Evolutionary conservation across 257 asterid genomes (phyloP), one percentile per base, ranked within the genome.

Genomic region (Ophiorrhiza pumila): DNA sequence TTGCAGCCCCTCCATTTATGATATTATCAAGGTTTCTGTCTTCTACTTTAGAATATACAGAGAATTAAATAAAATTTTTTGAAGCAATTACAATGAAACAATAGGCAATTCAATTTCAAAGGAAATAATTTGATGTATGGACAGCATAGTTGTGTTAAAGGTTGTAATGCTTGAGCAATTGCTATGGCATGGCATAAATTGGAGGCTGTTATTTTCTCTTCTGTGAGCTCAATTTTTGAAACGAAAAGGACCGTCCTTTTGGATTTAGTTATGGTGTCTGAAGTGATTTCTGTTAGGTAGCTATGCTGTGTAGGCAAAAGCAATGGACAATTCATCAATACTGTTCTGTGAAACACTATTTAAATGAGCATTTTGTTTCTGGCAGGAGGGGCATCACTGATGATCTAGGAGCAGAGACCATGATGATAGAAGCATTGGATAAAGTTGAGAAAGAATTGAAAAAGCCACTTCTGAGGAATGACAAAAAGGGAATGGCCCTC

Each of bases 381-480:
- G 46, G 61, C 62, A 68, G 72, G 97, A 86, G 98, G 65, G 98
- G 97, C 71, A 78, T 90, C 71, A 67, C 80, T n/a, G 97, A 95
- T 77, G 87, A 83, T 18, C 85, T 86, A 23, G 97, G 98, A 41
- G 96, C 94, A 61, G 98, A 95, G 84, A 84, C 87, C 72, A 56
- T 87, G 98, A 87, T 87, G 97, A 86, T 88, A 82, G 91, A 77
- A 71, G 96, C 96, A 23, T 78, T 92, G 83, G 92, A 95, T 49
- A 95, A 87, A 69, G 96, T 95, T 68, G 98, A 95, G 91, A 86
- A 86, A 71, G 98, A 92, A 72, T 37, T 92, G 55, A 87, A 89
- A 80, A 90, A 89, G 78, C 97, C 98, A 35, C 97, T 95, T 29
- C 1, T 90, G 94, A 83, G 99, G 82, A 84, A 90, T 74, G 98